These are phyloP conservation scores for Kodamaea nitidulidarum DNA, from an alignment of 805 yeast genomes.

Conservation along the genomic window DNA sequence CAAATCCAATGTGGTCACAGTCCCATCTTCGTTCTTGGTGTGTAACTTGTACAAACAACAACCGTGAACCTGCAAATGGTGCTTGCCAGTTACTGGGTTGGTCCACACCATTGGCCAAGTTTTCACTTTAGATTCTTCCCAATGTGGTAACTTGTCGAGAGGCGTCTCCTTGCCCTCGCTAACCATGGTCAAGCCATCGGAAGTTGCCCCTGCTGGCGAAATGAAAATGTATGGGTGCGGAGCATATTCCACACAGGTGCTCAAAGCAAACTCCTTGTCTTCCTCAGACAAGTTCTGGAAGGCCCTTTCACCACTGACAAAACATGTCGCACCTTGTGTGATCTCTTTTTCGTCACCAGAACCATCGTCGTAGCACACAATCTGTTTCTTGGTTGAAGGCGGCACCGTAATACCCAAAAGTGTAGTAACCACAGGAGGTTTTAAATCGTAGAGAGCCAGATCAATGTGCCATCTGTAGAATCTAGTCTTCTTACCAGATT, in stretches of 20 bases:
- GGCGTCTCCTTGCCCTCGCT: conserved; percentile 70
- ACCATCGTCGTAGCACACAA: conserved; percentile 51
- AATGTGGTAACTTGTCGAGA: conserved; percentile 67
- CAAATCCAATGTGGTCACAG: conserved; percentile 46
- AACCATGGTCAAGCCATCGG: conserved; percentile 83
- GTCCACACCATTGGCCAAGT: conserved; percentile 88
- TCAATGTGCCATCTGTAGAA: conserved; percentile 95
- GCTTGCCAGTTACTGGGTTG: conserved; percentile 78
- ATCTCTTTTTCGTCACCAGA: conserved; percentile 60
- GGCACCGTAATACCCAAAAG: conserved; percentile 81
- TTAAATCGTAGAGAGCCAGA: conserved; percentile 78
- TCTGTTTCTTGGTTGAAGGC: conserved; percentile 56
- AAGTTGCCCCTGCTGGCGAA: conserved; percentile 73
- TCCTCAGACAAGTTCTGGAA: conserved; percentile 62
- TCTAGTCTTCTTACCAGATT: conserved; percentile 59
- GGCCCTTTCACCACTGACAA: conserved; percentile 80
- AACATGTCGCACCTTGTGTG: conserved; percentile 86
- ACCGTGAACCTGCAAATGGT: conserved; percentile 83
- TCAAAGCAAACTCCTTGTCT: conserved; percentile 69
- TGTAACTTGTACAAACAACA: conserved; percentile 73
- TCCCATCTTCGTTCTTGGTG: conserved; percentile 50
- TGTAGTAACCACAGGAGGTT: conserved; percentile 86
- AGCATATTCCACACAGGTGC: conserved; percentile 81
- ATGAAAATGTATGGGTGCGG: conserved; percentile 91
- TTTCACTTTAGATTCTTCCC: conserved; percentile 79